Evolutionary conservation across 179 eudicot species (phyloP).

Genomic region (Vitellaria paradoxa): DNA sequence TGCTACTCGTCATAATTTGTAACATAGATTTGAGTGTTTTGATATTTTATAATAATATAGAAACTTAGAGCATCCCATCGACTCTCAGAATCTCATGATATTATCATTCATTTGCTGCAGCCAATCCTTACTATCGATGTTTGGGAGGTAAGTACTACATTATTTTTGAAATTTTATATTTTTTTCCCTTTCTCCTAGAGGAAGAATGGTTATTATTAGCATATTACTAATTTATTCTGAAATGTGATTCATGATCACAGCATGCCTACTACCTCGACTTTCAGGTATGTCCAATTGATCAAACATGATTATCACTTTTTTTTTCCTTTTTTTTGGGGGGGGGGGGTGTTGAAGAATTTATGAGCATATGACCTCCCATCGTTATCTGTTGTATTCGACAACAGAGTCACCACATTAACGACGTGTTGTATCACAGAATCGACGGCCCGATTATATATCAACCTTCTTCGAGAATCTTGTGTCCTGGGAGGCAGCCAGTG

Average conservation of each 20-base stretch:
- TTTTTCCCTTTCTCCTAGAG: neutral
- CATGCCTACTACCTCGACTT: slow-evolving; percentile 95
- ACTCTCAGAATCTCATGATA: slow-evolving; percentile 15
- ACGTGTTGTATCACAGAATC: slow-evolving; percentile 52
- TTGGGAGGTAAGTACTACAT: slow-evolving; percentile 63
- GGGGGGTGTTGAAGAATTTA: too few species aligned
- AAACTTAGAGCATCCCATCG: neutral
- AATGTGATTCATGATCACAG: slow-evolving; percentile 32
- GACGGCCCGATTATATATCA: slow-evolving; percentile 78
- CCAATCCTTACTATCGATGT: slow-evolving; percentile 92
- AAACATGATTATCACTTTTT: too few species aligned
- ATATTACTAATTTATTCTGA: slow-evolving; percentile 4
- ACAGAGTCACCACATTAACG: neutral
- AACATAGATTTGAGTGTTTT: neutral
- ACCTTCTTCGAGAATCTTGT: slow-evolving; percentile 81
- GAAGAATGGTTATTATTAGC: slow-evolving; percentile 8
- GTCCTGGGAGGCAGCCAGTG: slow-evolving; percentile 87
- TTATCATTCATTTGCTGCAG: slow-evolving; percentile 43
- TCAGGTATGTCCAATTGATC: slow-evolving; percentile 48
- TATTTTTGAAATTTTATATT: neutral
- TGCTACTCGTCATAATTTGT: neutral
- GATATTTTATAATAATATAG: neutral
- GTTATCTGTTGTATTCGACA: neutral
- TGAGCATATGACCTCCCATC: too few species aligned
- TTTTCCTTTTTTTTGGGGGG: too few species aligned